These are phyloP conservation scores for Rhodotorula taiwanensis DNA, from an alignment of 768 basidiomycete genomes.

Conservation along the genomic window DNA sequence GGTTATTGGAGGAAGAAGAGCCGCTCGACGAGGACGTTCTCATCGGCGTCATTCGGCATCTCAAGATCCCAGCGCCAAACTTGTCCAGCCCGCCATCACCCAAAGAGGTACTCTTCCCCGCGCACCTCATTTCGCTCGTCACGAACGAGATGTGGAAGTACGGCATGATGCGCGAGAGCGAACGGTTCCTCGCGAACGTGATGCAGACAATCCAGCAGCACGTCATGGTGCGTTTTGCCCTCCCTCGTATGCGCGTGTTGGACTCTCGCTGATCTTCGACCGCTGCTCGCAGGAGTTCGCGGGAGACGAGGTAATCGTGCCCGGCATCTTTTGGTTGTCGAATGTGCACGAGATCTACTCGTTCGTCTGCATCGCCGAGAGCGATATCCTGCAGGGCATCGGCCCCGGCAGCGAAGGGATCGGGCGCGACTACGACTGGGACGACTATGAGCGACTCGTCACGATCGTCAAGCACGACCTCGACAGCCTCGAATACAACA, in stretches of 20 bases:
- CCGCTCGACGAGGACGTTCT: conserved; percentile 89
- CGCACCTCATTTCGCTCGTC: conserved; percentile 90
- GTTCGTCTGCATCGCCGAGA: conserved; percentile 97
- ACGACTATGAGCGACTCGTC: conserved; percentile 90
- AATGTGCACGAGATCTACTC: conserved; percentile 99
- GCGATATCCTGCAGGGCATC: conserved; percentile 95
- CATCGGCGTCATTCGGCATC: conserved; percentile 74
- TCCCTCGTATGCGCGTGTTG: background rate
- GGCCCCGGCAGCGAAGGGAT: conserved; percentile 90
- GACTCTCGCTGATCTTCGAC: background rate
- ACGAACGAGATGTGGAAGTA: conserved; percentile 99
- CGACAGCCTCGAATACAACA: conserved; percentile 96
- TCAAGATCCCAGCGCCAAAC: conserved; percentile 88
- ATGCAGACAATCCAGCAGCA: conserved; percentile 97
- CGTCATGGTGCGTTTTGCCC: conserved; percentile 71
- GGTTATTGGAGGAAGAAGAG: conserved; percentile 82
- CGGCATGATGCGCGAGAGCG: conserved; percentile 90
- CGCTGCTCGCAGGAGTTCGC: conserved; percentile 52
- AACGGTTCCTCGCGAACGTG: conserved; percentile 94
- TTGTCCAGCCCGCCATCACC: conserved; percentile 83
- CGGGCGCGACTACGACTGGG: conserved; percentile 90
- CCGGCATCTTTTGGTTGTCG: conserved; percentile 98
- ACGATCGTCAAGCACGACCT: conserved; percentile 98
- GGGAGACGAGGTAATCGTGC: conserved; percentile 89
- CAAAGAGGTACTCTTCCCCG: conserved; percentile 97